These are phyloP conservation scores for Capsicum baccatum DNA, from an alignment of 257 asterid genomes.

Conservation along the genomic window DNA sequence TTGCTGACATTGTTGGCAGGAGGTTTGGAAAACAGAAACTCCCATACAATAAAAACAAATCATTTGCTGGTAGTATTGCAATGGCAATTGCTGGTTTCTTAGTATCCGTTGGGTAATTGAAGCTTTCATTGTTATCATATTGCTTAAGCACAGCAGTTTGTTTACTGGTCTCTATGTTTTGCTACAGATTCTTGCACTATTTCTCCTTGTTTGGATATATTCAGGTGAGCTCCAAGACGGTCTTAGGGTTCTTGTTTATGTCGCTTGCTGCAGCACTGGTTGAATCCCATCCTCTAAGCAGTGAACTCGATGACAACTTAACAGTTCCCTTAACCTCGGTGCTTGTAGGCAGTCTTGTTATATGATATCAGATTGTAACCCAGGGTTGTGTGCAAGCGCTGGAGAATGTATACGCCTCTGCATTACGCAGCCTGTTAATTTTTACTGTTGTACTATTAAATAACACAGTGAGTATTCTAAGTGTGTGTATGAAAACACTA, in stretches of 20 bases:
- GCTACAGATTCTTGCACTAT: constrained; percentile 80
- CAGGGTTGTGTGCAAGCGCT: constrained; percentile 7
- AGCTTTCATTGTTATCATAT: constrained; percentile 14
- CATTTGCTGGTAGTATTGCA: constrained; percentile 68
- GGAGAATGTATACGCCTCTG: background rate
- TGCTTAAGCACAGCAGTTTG: background rate
- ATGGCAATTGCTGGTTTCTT: constrained; percentile 84
- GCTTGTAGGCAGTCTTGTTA: constrained; percentile 64
- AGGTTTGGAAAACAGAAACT: constrained; percentile 76
- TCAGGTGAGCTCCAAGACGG: constrained; percentile 63
- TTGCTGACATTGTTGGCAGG: constrained; percentile 91
- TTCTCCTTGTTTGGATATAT: constrained; percentile 77
- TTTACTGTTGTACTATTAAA: background rate
- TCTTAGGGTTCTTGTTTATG: constrained; percentile 59
- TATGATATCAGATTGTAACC: constrained; percentile 46
- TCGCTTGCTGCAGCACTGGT: constrained; percentile 79
- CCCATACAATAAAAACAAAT: constrained; percentile 81
- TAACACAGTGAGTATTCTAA: background rate
- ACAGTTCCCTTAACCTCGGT: constrained; percentile 79
- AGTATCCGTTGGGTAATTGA: constrained; percentile 79
- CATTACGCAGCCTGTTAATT: background rate
- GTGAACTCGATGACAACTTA: constrained; percentile 81
- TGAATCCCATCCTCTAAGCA: constrained; percentile 92
- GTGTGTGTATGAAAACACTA: background rate
- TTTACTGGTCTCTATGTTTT: constrained; percentile 34